These are phyloP conservation scores for Epichloe gansuensis DNA, from an alignment of 2,329 filamentous ascomycete genomes.

Conservation along the genomic window DNA sequence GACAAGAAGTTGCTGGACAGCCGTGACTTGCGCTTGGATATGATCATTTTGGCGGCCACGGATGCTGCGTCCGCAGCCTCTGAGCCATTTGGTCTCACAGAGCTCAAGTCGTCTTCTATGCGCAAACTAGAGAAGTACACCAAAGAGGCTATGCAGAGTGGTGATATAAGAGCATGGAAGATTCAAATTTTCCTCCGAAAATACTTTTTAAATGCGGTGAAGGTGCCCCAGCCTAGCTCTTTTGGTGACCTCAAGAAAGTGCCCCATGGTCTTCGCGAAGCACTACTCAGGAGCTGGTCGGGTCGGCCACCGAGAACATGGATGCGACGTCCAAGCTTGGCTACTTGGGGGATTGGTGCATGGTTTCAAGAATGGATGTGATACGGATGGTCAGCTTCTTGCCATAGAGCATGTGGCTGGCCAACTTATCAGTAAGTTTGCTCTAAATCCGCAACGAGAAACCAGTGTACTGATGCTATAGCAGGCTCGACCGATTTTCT, in stretches of 20 bases:
- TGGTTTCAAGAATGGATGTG: conserved; percentile 17
- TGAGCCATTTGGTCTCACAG: conserved; percentile 11
- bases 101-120: conserved; percentile 19
- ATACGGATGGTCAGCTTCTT: conserved; percentile 28
- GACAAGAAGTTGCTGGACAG: conserved; percentile 19
- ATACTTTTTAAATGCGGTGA: conserved; percentile 21
- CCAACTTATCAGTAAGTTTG: conserved; percentile 25
- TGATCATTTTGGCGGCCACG: conserved; percentile 21
- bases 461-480: conserved; percentile 7
- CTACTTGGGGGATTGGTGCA: conserved; percentile 28
- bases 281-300: conserved; percentile 22
- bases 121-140: conserved; percentile 25
- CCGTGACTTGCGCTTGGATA: conserved; percentile 11
- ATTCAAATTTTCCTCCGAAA: conserved; percentile 31
- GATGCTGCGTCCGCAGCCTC: conserved; percentile 18
- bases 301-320: conserved; percentile 20
- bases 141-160: conserved; percentile 20
- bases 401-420: conserved; percentile 31
- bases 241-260: conserved; percentile 20
- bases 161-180: conserved; percentile 32
- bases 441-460: not conserved
- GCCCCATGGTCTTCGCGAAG: conserved; percentile 17
- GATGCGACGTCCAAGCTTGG: conserved; percentile 20
- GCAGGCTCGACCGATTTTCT: conserved; percentile 19
- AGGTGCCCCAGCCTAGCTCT: conserved; percentile 20